Conservation (phyloP, 768 basidiomycete genomes). For the Boletus sp. region DNA sequence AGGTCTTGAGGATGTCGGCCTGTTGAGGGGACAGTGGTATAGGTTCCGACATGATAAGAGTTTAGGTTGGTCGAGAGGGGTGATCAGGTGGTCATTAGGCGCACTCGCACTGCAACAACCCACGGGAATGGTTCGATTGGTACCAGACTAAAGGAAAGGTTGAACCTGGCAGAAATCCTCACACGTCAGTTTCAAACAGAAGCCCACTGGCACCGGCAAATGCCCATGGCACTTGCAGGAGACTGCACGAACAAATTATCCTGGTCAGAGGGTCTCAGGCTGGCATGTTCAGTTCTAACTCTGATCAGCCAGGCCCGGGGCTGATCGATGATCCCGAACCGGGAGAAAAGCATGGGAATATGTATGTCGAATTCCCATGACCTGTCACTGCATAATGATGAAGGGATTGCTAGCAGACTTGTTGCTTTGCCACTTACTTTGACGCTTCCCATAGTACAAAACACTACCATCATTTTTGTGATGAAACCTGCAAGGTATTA, state of each 20-base stretch:
- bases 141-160: background rate
- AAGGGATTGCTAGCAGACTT: too few relatives aligned
- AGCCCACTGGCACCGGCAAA: background rate
- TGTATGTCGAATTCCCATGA: background rate
- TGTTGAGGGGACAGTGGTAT: constrained; percentile 24
- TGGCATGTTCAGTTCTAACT: background rate
- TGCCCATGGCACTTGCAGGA: background rate
- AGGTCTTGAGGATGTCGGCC: constrained; percentile 42
- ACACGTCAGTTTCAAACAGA: background rate
- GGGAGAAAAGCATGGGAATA: background rate
- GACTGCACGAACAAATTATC: background rate
- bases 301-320: too few relatives aligned
- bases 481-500: background rate
- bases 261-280: background rate
- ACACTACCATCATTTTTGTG: background rate
- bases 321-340: background rate
- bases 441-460: background rate
- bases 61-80: background rate
- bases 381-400: too few relatives aligned
- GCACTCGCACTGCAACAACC: background rate
- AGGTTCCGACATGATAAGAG: constrained; percentile 13
- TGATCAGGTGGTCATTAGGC: background rate
- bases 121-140: constrained; percentile 1
- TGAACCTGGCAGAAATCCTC: background rate
- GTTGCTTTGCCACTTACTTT: background rate